Base-by-base conservation (phyloP, 176 grass and related monocot genomes). In the Coix lacrymajobi region DNA sequence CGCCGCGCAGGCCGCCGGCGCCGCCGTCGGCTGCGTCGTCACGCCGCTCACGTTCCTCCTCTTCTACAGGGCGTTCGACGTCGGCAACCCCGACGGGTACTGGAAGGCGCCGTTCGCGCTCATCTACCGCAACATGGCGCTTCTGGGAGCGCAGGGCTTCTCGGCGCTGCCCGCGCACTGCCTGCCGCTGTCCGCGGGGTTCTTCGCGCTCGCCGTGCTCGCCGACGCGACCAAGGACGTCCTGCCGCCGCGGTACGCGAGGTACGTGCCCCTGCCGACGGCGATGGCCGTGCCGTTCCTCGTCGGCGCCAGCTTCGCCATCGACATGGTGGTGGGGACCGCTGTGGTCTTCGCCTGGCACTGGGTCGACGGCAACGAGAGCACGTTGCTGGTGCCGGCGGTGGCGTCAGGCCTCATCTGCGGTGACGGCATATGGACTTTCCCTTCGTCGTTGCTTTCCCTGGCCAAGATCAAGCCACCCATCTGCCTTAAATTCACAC, bases 51-150 rank as follows among this genome's bases (percentile, higher is more conserved):
- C 90, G 0, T 94, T 97, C 79, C 79, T 92, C 77, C 85, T 97
- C 83, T 94, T 97, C 87, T 94, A 97, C 78, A 88, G 76, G 48
- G 88, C 92, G 29, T 97, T 97, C 48, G 92, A 94, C 79, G 85
- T 97, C n/a, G 95, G 95, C 14, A 87, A 94, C 81, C 95, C 88
- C 1, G 37, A 89, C 11, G 92, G 92, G 29, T 88, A 81, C 49
- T 97, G 95, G 95, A 97, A 94, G 73, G 95, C 95, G 6, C 95
- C 95, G 0, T 97, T 92, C 48, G 95, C 92, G 32, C 81, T 97
- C 78, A 95, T 98, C 54, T 98, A 70, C 79, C 83, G 92, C 12
- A 98, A 98, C 81, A 98, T 93, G 92, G 95, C 92, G 0, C 88
- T 98, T 67, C 90, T 98, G 4, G 92, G 92, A 0, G 90, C 89